Conservation (phyloP, 805 yeast species). For the Spathaspora girioi region DNA sequence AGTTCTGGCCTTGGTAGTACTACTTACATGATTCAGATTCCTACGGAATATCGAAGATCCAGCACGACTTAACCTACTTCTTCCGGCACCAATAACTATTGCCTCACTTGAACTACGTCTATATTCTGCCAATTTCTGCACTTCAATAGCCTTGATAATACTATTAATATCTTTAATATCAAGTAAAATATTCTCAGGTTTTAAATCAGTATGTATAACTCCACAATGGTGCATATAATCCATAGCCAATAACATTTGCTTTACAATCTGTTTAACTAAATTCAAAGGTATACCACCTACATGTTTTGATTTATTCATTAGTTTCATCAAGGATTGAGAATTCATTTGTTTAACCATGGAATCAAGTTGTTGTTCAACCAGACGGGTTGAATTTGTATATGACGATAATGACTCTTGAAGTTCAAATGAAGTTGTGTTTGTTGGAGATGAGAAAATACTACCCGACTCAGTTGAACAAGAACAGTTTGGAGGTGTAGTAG, state of each 20-base stretch:
- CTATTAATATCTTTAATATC: constrained; percentile 48
- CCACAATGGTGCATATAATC: constrained; percentile 53
- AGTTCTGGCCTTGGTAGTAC: constrained; percentile 7
- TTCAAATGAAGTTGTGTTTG: background rate
- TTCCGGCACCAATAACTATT: background rate
- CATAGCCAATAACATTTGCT: constrained; percentile 51
- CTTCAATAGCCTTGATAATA: constrained; percentile 42
- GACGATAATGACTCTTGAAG: background rate
- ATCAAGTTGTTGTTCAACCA: constrained; percentile 2
- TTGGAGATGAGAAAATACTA: too few relatives aligned
- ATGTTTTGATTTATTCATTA: constrained; percentile 33
- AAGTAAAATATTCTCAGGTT: constrained; percentile 36
- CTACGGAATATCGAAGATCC: background rate
- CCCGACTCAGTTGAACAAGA: background rate
- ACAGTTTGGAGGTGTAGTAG: constrained; percentile 4
- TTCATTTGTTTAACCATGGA: constrained; percentile 7
- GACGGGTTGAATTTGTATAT: background rate
- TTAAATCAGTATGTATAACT: constrained; percentile 39
- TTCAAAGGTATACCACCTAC: constrained; percentile 54
- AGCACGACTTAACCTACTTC: background rate
- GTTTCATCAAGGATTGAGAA: constrained; percentile 22
- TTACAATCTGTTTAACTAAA: constrained; percentile 52
- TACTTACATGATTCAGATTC: too few relatives aligned
- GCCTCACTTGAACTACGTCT: constrained; percentile 1
- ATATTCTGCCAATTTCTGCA: constrained; percentile 16